These are phyloP conservation scores for Colletotrichum scovillei DNA, from an alignment of 2,329 filamentous ascomycete genomes.

Conservation along the genomic window DNA sequence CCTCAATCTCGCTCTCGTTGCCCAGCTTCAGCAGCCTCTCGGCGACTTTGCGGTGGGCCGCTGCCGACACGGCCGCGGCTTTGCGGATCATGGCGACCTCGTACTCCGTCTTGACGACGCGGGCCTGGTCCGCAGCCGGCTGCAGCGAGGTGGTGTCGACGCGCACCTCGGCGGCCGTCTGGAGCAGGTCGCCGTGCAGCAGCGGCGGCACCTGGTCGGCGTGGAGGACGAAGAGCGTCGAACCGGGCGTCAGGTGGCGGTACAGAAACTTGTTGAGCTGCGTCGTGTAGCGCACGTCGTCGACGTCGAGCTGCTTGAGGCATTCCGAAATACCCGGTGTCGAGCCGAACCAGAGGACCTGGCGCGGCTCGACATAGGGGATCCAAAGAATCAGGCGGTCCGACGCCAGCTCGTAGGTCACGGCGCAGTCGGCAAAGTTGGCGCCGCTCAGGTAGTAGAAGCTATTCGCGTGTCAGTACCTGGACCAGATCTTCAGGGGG, in stretches of 20 bases:
- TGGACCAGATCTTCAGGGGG: constrained; percentile 16
- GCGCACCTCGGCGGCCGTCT: constrained; percentile 41
- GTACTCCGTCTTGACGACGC: constrained; percentile 86
- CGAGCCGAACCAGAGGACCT: constrained; percentile 73
- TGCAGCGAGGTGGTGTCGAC: constrained; percentile 67
- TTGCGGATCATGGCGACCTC: constrained; percentile 85
- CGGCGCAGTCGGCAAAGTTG: constrained; percentile 64
- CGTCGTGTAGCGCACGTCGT: constrained; percentile 72
- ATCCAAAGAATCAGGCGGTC: constrained; percentile 80
- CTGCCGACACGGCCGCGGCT: constrained; percentile 83
- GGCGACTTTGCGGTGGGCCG: constrained; percentile 81
- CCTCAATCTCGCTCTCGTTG: constrained; percentile 88
- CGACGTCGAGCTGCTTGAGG: constrained; percentile 72
- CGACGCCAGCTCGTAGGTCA: constrained; percentile 67
- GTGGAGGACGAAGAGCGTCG: constrained; percentile 58
- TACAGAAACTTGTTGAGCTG: constrained; percentile 62
- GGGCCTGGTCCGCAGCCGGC: constrained; percentile 81
- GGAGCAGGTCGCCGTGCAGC: constrained; percentile 40
- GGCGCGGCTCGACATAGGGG: constrained; percentile 72
- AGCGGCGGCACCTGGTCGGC: constrained; percentile 53
- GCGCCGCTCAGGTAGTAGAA: constrained; percentile 70
- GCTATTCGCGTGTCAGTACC: constrained; percentile 45
- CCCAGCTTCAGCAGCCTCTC: constrained; percentile 69
- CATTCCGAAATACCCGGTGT: constrained; percentile 72
- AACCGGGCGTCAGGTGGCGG: constrained; percentile 45